Percentiles rank a stretch among this genome's conserved stretches.
Conservation (phyloP, 2,329 filamentous ascomycete genomes). For the Talaromyces sp. region DNA sequence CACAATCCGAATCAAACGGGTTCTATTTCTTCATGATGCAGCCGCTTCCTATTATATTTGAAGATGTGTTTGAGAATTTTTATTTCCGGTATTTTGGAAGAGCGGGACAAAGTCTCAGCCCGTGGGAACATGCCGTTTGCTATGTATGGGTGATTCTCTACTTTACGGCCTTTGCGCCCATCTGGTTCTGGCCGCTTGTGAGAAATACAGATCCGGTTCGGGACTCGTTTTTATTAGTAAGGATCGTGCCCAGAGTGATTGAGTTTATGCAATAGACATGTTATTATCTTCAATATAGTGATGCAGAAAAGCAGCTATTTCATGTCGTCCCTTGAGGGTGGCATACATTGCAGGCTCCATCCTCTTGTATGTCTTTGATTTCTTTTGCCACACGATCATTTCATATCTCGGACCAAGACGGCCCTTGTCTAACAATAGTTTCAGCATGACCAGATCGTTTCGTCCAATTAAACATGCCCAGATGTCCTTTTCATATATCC, state of each 20-base stretch:
- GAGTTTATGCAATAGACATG: background rate
- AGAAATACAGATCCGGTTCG: background rate
- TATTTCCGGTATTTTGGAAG: background rate
- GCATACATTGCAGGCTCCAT: background rate
- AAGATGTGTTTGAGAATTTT: background rate
- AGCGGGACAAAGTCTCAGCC: background rate
- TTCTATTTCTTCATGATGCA: background rate
- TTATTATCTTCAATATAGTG: background rate
- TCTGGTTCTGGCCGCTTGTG: background rate
- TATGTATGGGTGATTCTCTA: background rate
- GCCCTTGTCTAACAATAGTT: background rate
- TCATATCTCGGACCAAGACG: background rate
- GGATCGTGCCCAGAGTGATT: background rate
- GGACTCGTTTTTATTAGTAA: background rate
- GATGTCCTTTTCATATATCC: background rate
- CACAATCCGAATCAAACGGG: background rate
- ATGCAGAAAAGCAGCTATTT: background rate
- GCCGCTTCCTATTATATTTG: background rate
- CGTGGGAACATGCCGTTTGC: background rate
- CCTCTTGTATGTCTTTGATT: background rate
- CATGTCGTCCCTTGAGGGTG: background rate
- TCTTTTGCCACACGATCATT: background rate
- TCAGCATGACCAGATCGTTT: background rate
- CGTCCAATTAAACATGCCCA: background rate
- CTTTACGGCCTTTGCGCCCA: background rate